Percentiles rank a stretch among this genome's conserved stretches.
Evolutionary conservation across 2,329 filamentous ascomycete genomes (phyloP).

Genomic region (Fusarium transvaalense): DNA sequence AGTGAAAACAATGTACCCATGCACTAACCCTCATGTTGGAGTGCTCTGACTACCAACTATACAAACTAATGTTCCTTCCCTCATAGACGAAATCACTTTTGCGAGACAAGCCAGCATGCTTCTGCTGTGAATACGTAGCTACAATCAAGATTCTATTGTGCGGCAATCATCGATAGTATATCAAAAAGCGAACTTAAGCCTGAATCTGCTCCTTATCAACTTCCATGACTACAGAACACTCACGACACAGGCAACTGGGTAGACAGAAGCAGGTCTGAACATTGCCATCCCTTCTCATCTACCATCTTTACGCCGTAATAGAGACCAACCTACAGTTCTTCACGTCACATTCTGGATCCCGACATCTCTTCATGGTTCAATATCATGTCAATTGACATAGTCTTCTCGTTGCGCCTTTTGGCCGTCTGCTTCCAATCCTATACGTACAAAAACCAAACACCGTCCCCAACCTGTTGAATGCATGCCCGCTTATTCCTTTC

Average conservation of each 20-base stretch:
- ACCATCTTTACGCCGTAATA: background rate
- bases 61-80: no score
- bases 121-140: background rate
- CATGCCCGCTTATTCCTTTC: constrained; percentile 41
- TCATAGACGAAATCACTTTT: background rate
- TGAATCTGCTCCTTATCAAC: no score
- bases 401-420: constrained; percentile 40
- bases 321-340: background rate
- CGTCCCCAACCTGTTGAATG: constrained; percentile 36
- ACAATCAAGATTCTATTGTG: background rate
- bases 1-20: no score
- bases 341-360: background rate
- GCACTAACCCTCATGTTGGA: no score
- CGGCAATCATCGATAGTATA: background rate
- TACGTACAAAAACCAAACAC: constrained; percentile 49
- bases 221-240: background rate
- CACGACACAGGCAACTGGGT: background rate
- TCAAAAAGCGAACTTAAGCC: background rate
- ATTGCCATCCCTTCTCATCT: background rate
- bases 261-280: background rate
- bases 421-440: constrained; percentile 41
- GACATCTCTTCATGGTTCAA: constrained; percentile 25
- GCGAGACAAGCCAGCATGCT: background rate
- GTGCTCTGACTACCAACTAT: no score
- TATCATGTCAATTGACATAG: constrained; percentile 36